Percentiles rank a stretch among this genome's conserved stretches.
These are phyloP conservation scores for Pezicula rhizophila DNA, from an alignment of 2,329 filamentous ascomycete genomes.

Conservation along the genomic window DNA sequence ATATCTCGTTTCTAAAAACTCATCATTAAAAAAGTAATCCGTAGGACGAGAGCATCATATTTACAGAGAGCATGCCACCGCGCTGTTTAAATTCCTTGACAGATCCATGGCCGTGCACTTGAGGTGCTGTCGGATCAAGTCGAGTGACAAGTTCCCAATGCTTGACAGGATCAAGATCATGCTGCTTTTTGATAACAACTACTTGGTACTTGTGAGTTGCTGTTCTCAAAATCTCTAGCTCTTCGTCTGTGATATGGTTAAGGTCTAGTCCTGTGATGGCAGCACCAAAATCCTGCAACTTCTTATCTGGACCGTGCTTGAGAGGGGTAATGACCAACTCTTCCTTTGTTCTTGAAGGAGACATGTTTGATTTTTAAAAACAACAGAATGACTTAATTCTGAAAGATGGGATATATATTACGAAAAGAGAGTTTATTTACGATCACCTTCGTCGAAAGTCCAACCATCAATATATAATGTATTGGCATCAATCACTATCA, in stretches of 20 bases:
- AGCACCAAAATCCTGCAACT: slow-evolving; percentile 29
- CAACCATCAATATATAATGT: background rate
- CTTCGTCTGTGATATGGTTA: slow-evolving; percentile 31
- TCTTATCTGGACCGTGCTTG: slow-evolving; percentile 17
- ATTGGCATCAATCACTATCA: background rate
- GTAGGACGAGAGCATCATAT: slow-evolving; percentile 1
- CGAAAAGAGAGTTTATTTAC: too few species aligned
- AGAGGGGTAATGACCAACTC: slow-evolving; percentile 11
- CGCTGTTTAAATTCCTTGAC: slow-evolving; percentile 34
- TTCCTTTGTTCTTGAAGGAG: slow-evolving; percentile 12
- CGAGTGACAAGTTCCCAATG: slow-evolving; percentile 39
- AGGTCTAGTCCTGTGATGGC: slow-evolving; percentile 32
- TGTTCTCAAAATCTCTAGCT: slow-evolving; percentile 31
- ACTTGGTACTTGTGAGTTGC: slow-evolving; percentile 39
- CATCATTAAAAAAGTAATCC: slow-evolving; percentile 1
- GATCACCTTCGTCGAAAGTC: background rate
- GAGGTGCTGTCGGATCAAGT: slow-evolving; percentile 35
- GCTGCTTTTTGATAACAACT: slow-evolving; percentile 37
- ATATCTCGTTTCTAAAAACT: slow-evolving; percentile 26
- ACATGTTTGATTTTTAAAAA: slow-evolving; percentile 7
- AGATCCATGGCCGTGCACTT: slow-evolving; percentile 37
- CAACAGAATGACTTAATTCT: too few species aligned
- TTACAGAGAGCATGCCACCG: slow-evolving; percentile 33
- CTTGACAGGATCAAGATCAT: slow-evolving; percentile 33
- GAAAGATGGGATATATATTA: too few species aligned